Percentiles rank a stretch among this genome's conserved stretches.
Evolutionary conservation across 2,329 filamentous ascomycete species (phyloP).

Genomic region (Iodosphaeria phyllophila): DNA sequence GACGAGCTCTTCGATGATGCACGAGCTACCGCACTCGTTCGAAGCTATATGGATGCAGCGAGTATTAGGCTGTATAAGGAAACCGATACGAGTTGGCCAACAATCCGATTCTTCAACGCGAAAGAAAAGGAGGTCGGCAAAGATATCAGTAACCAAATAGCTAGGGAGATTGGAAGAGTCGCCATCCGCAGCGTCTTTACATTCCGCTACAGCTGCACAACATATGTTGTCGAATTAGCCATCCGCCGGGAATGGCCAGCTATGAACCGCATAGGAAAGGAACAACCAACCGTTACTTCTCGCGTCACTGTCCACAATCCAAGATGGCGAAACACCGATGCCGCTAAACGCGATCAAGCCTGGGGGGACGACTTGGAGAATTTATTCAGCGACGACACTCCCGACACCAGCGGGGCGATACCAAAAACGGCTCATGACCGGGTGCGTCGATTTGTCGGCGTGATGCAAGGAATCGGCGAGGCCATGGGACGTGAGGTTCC

Average conservation of each 20-base stretch:
- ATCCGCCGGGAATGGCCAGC: constrained; percentile 15
- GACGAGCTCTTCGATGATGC: no score
- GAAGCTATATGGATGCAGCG: no score
- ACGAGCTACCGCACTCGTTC: no score
- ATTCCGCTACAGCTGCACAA: constrained; percentile 12
- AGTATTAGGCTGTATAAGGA: no score
- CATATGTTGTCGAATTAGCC: constrained; percentile 16
- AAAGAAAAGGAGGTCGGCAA: no score
- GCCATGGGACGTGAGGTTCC: no score
- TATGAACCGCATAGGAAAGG: constrained; percentile 6
- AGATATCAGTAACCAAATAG: no score
- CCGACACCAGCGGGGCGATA: not conserved
- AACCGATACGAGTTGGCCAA: no score
- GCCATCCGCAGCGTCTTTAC: constrained; percentile 15
- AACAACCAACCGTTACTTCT: constrained; percentile 7
- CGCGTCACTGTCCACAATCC: constrained; percentile 11
- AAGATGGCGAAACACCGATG: constrained; percentile 1
- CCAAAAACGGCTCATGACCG: not conserved
- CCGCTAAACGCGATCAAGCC: constrained; percentile 1
- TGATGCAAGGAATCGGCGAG: constrained; percentile 3
- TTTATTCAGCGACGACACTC: constrained; percentile 6
- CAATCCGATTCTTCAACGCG: no score
- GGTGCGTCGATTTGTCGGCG: constrained; percentile 2
- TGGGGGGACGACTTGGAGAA: constrained; percentile 11
- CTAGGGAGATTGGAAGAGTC: constrained; percentile 10